phyloP scores from a whole-genome alignment of 2,329 filamentous ascomycete genomes.

The Paraconiothyrium brasiliense region DNA sequence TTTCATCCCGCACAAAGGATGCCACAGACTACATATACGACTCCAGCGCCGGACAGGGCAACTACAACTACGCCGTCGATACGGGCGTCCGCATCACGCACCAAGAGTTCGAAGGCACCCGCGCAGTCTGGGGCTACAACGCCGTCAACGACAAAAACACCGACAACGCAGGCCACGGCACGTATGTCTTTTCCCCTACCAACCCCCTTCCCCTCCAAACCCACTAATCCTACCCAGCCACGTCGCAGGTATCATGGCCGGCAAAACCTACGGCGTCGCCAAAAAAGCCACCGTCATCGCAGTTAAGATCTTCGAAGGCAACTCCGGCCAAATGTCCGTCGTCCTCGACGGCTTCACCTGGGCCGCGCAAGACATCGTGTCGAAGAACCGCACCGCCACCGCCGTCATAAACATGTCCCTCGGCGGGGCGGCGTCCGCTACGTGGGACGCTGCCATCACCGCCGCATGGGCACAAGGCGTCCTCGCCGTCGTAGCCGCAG shows the following conservation, averaged over 20 bases:
- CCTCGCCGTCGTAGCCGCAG: conserved; percentile 46
- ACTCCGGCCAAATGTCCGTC: conserved; percentile 21
- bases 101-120: conserved; percentile 40
- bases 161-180: conserved; percentile 44
- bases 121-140: conserved; percentile 43
- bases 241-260: conserved; percentile 43
- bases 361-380: conserved; percentile 46
- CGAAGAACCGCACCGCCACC: conserved; percentile 35
- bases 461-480: conserved; percentile 44
- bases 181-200: conserved; percentile 23
- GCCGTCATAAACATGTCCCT: conserved; percentile 53
- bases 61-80: conserved; percentile 67
- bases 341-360: conserved; percentile 45
- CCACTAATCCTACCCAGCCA: conserved; percentile 26
- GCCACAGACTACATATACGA: conserved; percentile 41
- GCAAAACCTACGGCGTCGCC: conserved; percentile 43
- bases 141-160: conserved; percentile 30
- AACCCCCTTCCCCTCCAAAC: not conserved
- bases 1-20: conserved; percentile 35
- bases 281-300: conserved; percentile 46
- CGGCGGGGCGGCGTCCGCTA: conserved; percentile 37
- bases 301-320: conserved; percentile 47
- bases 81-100: conserved; percentile 69
- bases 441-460: conserved; percentile 46
- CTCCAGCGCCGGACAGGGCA: conserved; percentile 32